Conservation (phyloP, 2,329 filamentous ascomycete species). For the Pseudohalonectria lignicola region DNA sequence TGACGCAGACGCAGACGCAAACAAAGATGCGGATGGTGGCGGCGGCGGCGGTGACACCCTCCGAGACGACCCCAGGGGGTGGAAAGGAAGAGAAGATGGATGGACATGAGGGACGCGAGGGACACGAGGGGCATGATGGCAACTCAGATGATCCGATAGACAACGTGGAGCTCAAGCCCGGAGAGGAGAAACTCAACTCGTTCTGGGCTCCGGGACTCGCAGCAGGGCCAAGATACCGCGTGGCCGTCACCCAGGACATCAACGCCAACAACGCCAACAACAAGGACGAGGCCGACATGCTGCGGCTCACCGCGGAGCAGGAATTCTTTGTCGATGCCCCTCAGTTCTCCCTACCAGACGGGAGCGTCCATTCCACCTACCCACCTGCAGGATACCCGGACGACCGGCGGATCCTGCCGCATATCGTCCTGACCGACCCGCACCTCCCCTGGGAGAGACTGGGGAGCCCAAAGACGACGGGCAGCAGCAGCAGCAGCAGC, state of each 20-base stretch:
- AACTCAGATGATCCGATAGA: no score
- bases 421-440: conserved; percentile 31
- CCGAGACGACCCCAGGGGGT: no score
- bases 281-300: not conserved
- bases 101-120: no score
- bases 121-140: no score
- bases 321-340: conserved; percentile 24
- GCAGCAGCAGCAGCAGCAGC: no score
- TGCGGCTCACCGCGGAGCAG: conserved; percentile 5
- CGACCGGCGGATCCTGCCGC: conserved; percentile 23
- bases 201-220: conserved; percentile 9
- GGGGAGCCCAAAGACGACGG: conserved; percentile 8
- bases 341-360: conserved; percentile 20
- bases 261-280: not conserved
- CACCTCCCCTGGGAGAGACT: conserved; percentile 30
- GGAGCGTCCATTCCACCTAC: conserved; percentile 23
- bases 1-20: not conserved
- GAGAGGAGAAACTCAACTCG: conserved; percentile 11
- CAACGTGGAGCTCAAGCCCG: conserved; percentile 6
- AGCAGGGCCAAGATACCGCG: conserved; percentile 7
- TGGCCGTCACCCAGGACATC: conserved; percentile 3
- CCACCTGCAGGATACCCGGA: conserved; percentile 26
- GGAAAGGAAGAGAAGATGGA: no score
- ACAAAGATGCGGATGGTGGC: not conserved
- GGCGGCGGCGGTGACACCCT: no score